phyloP scores from a whole-genome alignment of 2,329 filamentous ascomycete genomes.

The Stagonosporopsis vannaccii region DNA sequence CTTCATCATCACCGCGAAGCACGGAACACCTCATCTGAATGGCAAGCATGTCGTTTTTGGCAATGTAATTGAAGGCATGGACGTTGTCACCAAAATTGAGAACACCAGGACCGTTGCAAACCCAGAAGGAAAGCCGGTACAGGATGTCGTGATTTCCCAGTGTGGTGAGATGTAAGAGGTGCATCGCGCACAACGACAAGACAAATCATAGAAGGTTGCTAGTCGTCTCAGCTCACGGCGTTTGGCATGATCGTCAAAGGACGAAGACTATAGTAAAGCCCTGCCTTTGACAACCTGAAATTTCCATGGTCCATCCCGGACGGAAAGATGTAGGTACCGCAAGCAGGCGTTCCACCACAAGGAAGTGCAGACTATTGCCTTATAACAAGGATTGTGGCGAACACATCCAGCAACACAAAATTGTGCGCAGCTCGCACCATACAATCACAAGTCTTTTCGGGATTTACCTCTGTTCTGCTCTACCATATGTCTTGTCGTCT shows the following conservation, averaged over 20 bases:
- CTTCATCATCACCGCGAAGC: slow-evolving; percentile 84
- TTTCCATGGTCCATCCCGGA: not conserved
- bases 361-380: not conserved
- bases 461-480: not conserved
- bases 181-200: not conserved
- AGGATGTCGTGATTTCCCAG: slow-evolving; percentile 83
- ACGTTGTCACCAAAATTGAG: slow-evolving; percentile 92
- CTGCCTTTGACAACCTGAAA: not conserved
- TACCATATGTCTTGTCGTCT: not conserved
- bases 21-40: slow-evolving; percentile 83
- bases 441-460: not conserved
- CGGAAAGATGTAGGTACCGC: not conserved
- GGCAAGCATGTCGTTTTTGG: slow-evolving; percentile 96
- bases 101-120: slow-evolving; percentile 73
- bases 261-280: not conserved
- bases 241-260: not conserved
- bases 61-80: slow-evolving; percentile 86
- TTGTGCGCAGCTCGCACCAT: not conserved
- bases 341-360: not conserved
- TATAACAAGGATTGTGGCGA: not conserved
- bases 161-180: slow-evolving; percentile 87
- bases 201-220: not conserved
- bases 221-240: not conserved
- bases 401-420: not conserved
- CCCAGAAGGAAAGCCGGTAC: slow-evolving; percentile 78